These are phyloP conservation scores for Ceraceosorus guamensis DNA, from an alignment of 1,284 basidiomycete genomes.

Conservation along the genomic window DNA sequence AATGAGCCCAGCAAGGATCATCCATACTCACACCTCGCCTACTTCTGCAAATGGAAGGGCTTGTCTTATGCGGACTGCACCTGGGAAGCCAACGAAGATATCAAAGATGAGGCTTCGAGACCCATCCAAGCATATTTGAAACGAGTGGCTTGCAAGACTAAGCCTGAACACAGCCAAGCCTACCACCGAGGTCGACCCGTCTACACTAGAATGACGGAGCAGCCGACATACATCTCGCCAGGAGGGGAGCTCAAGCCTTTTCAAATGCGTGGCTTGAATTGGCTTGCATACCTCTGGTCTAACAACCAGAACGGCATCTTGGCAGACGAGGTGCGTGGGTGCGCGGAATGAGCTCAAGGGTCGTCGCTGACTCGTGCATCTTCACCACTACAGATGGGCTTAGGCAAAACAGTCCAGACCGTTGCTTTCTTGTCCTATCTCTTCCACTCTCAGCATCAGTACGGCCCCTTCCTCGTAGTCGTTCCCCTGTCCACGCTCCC, in stretches of 20 bases:
- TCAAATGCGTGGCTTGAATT: conserved; percentile 95
- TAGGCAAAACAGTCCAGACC: conserved; percentile 94
- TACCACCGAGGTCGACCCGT: conserved; percentile 69
- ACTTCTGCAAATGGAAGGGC: conserved; percentile 95
- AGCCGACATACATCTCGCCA: conserved; percentile 76
- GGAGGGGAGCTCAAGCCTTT: conserved; percentile 84
- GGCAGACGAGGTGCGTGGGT: conserved; percentile 66
- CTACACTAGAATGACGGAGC: conserved; percentile 79
- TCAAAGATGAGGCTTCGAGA: conserved; percentile 56
- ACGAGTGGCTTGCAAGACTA: conserved; percentile 69
- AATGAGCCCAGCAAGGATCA: conserved; percentile 56
- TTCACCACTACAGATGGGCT: conserved; percentile 65
- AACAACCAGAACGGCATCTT: conserved; percentile 93
- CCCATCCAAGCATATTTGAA: conserved; percentile 74
- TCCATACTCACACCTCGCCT: conserved; percentile 61
- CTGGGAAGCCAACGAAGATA: conserved; percentile 76
- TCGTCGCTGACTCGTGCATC: no score
- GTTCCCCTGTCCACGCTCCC: conserved; percentile 97
- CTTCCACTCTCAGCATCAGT: conserved; percentile 83
- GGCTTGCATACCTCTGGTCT: conserved; percentile 93
- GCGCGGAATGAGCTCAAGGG: no score
- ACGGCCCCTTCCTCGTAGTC: conserved; percentile 92
- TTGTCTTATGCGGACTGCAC: conserved; percentile 93
- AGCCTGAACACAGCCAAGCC: conserved; percentile 74
- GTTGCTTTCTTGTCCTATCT: conserved; percentile 94